Base-by-base conservation (phyloP, 225 moss, liverwort and hornwort genomes). In the Anthoceros angustus region DNA sequence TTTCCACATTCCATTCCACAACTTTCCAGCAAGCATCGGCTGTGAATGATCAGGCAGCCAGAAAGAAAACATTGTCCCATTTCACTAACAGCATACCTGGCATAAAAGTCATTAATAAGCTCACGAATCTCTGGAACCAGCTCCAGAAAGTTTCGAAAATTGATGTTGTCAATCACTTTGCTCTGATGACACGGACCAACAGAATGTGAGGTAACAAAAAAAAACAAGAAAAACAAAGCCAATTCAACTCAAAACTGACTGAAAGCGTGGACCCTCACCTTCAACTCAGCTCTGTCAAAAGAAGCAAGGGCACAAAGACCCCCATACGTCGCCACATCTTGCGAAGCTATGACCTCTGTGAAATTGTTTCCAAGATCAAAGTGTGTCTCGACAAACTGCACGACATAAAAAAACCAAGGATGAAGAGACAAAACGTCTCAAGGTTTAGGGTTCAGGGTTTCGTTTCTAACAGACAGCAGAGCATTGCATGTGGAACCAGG, bases 121-220 rank as follows among this genome's bases (percentile, higher is more conserved):
- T 99, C 98, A 61, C 98, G 89, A 46, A 99, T 92, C 84, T 99
- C 98, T 49, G 98, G 98, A 48, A 99, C 86, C 43, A 99, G 76
- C 77, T 99, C 98, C 81, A 99, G 72, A 63, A 99, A 99, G 79
- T 99, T 89, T 60, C 89, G 84, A 60, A 99, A 99, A 74, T 87
- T 89, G 70, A 89, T 92, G 72, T 92, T 99, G 77, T 99, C 95
- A 73, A 95, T 95, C 38, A 95, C 91, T 78, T 95, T 95, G 77
- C 83, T 91, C 95, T 95, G 74, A 70, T 64, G 0, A 20, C 7
- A 2, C 32, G 1, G 7, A 1, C 5, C 8, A 55, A 81, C 46
- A 70, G 21, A 67, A 25, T 40, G 79, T 46, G 50, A 74, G 21
- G 40, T 67, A 39, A 65, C 26, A 39, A n/a, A 46, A 25, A 45